Evolutionary conservation across 2,329 filamentous ascomycete genomes (phyloP).

Genomic region (Colletotrichum falcatum): DNA sequence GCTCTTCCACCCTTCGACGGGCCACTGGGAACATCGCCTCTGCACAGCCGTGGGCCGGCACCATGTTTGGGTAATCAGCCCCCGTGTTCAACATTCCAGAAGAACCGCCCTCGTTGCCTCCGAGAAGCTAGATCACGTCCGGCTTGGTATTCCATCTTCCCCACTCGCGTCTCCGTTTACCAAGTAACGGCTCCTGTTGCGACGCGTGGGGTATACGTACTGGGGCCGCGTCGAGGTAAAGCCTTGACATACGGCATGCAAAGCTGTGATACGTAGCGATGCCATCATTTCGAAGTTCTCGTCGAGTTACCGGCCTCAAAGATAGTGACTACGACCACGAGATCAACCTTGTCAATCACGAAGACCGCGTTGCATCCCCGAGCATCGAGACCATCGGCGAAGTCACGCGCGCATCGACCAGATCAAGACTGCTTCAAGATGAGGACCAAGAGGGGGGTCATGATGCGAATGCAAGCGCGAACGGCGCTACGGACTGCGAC

Average conservation of each 20-base stretch:
- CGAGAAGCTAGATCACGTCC: slow-evolving; percentile 9
- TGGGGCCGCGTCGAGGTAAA: not conserved
- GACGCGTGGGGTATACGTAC: not conserved
- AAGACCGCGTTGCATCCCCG: slow-evolving; percentile 44
- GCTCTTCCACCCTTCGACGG: slow-evolving; percentile 5
- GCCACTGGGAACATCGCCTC: slow-evolving; percentile 1
- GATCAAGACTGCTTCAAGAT: slow-evolving; percentile 31
- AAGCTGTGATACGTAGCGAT: slow-evolving; percentile 47
- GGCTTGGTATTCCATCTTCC: slow-evolving; percentile 20
- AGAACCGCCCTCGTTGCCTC: not conserved
- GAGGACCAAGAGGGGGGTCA: slow-evolving; percentile 16
- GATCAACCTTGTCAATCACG: slow-evolving; percentile 75
- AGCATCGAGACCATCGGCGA: slow-evolving; percentile 26
- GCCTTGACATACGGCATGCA: slow-evolving; percentile 10
- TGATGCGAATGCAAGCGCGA: not conserved
- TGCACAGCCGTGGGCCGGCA: not conserved
- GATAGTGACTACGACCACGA: slow-evolving; percentile 77
- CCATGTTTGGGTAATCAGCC: slow-evolving; percentile 17
- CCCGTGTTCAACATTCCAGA: slow-evolving; percentile 20
- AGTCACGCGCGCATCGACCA: slow-evolving; percentile 27
- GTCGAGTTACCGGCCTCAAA: slow-evolving; percentile 66
- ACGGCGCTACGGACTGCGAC: not conserved
- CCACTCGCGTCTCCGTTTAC: slow-evolving; percentile 39
- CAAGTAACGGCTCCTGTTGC: slow-evolving; percentile 1
- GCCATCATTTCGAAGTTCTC: slow-evolving; percentile 59